Percentiles rank a stretch among this genome's conserved stretches.
Conservation (phyloP, 2,329 filamentous ascomycete species). For the Pezicula radicicola region DNA sequence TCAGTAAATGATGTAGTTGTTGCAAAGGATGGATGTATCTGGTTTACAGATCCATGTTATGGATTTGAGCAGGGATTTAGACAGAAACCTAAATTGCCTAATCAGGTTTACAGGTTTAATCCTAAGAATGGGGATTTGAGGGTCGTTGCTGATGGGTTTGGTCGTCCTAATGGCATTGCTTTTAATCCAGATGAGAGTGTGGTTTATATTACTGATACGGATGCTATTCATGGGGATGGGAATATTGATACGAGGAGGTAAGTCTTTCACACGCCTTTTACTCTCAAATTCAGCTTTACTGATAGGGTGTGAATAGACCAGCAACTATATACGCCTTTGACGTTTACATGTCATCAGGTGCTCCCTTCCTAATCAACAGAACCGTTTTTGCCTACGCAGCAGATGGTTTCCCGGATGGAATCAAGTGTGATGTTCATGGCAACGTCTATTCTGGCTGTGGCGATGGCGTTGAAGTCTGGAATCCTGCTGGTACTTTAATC, state of each 20-base stretch:
- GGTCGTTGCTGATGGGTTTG: slow-evolving; percentile 45
- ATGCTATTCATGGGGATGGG: slow-evolving; percentile 27
- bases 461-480: slow-evolving; percentile 50
- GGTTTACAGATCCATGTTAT: slow-evolving; percentile 47
- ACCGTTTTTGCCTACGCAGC: slow-evolving; percentile 49
- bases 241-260: slow-evolving; percentile 27
- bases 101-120: slow-evolving; percentile 45
- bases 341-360: slow-evolving; percentile 32
- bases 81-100: slow-evolving; percentile 39
- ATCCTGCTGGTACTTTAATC: slow-evolving; percentile 38
- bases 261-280: slow-evolving; percentile 1
- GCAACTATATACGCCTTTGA: slow-evolving; percentile 47
- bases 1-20: slow-evolving; percentile 40
- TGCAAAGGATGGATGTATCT: slow-evolving; percentile 38
- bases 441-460: slow-evolving; percentile 50
- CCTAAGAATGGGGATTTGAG: slow-evolving; percentile 37
- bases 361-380: slow-evolving; percentile 43
- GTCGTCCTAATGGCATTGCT: slow-evolving; percentile 34
- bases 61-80: slow-evolving; percentile 44
- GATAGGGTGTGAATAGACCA: slow-evolving; percentile 8
- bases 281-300: too few species aligned
- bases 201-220: slow-evolving; percentile 42
- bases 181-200: slow-evolving; percentile 32
- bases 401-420: slow-evolving; percentile 40
- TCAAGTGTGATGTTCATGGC: slow-evolving; percentile 51